These are phyloP conservation scores for Trichosporon coremiiforme DNA, from an alignment of 1,284 basidiomycete species.

Conservation along the genomic window DNA sequence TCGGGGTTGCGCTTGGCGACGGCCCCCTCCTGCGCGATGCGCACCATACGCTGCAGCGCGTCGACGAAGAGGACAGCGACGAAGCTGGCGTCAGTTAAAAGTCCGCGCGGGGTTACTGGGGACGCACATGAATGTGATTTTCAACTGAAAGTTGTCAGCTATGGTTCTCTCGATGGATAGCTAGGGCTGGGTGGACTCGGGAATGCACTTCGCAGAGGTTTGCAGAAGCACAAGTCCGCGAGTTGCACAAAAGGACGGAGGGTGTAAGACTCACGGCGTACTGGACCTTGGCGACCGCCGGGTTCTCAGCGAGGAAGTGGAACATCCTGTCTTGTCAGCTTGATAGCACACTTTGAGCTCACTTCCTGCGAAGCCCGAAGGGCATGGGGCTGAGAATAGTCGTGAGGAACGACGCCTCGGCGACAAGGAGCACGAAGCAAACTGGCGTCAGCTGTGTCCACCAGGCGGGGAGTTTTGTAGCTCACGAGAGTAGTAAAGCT, in stretches of 20 bases:
- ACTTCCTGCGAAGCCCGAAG: slow-evolving; percentile 55
- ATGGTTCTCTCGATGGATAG: background rate
- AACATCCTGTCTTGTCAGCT: slow-evolving; percentile 47
- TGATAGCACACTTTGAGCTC: slow-evolving; percentile 23
- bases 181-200: background rate
- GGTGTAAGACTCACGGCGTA: slow-evolving; percentile 53
- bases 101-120: too few relatives aligned
- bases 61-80: slow-evolving; percentile 72
- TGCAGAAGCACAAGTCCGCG: background rate
- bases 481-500: slow-evolving; percentile 53
- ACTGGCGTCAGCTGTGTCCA: slow-evolving; percentile 38
- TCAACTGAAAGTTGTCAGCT: slow-evolving; percentile 59
- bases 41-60: slow-evolving; percentile 89
- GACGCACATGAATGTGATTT: slow-evolving; percentile 89
- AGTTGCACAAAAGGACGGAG: background rate
- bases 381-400: slow-evolving; percentile 57
- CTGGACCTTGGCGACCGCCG: slow-evolving; percentile 60
- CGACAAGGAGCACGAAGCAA: slow-evolving; percentile 55
- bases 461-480: background rate
- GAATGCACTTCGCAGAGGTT: background rate
- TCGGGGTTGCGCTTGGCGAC: slow-evolving; percentile 66
- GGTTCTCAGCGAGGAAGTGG: slow-evolving; percentile 58
- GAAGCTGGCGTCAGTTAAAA: slow-evolving; percentile 62
- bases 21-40: slow-evolving; percentile 68
- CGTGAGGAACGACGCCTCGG: slow-evolving; percentile 52